These are phyloP conservation scores for Chaetomium sp. DNA, from an alignment of 2,329 filamentous ascomycete genomes.

Conservation along the genomic window DNA sequence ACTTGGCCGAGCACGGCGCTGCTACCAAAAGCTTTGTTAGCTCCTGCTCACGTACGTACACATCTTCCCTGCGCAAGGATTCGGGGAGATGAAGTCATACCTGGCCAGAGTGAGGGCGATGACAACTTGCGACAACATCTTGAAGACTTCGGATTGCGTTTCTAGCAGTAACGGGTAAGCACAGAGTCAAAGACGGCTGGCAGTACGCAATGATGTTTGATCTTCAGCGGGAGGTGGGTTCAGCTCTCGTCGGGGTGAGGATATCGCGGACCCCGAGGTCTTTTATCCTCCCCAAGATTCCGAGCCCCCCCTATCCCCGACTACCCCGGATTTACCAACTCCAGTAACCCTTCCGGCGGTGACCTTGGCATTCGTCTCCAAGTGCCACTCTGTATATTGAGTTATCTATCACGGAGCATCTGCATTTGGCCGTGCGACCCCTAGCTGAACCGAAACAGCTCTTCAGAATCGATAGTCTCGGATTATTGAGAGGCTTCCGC, in stretches of 20 bases:
- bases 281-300: slow-evolving; percentile 7
- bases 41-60: background rate
- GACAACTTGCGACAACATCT: slow-evolving; percentile 27
- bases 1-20: slow-evolving; percentile 32
- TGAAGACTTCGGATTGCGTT: slow-evolving; percentile 8
- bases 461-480: background rate
- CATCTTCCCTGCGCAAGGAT: background rate
- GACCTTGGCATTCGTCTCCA: slow-evolving; percentile 12
- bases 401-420: slow-evolving; percentile 32
- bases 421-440: slow-evolving; percentile 7
- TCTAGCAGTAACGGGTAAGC: background rate
- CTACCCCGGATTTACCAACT: background rate
- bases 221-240: background rate
- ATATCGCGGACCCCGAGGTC: slow-evolving; percentile 1
- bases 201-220: background rate
- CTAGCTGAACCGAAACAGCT: background rate
- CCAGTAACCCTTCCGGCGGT: background rate
- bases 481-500: background rate
- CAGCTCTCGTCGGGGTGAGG: background rate
- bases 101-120: slow-evolving; percentile 23
- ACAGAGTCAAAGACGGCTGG: background rate
- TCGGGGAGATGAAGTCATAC: slow-evolving; percentile 20
- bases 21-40: background rate
- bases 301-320: background rate
- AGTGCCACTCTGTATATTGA: slow-evolving; percentile 27